These are phyloP conservation scores for Metarhizium sp. DNA, from an alignment of 2,329 filamentous ascomycete genomes.

Conservation along the genomic window DNA sequence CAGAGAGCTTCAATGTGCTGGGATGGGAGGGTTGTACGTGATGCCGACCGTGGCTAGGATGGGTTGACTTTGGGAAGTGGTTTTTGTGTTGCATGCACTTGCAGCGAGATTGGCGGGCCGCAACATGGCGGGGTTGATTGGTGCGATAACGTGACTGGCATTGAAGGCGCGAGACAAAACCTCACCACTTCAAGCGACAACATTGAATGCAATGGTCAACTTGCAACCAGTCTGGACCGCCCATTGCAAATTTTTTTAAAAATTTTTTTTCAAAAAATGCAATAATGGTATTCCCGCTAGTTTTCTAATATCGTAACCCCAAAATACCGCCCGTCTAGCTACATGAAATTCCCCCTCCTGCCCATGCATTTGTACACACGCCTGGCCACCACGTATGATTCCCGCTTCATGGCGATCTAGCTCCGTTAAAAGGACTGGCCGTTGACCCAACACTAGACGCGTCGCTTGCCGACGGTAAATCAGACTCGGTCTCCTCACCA, in stretches of 20 bases:
- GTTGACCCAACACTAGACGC: constrained; percentile 27
- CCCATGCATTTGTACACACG: neutral
- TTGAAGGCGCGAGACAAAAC: neutral
- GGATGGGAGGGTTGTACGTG: constrained; percentile 3
- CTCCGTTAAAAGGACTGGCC: constrained; percentile 15
- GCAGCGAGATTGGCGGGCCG: neutral
- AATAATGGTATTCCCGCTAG: neutral
- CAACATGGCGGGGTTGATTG: neutral
- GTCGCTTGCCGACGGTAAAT: constrained; percentile 27
- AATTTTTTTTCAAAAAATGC: neutral
- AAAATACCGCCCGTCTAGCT: neutral
- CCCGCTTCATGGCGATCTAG: neutral
- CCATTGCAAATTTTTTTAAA: too few species aligned
- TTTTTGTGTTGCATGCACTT: neutral
- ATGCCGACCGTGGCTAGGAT: neutral
- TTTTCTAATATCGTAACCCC: neutral
- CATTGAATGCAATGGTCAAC: too few species aligned
- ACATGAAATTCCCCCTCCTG: neutral
- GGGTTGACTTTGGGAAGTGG: neutral
- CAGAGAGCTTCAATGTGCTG: neutral
- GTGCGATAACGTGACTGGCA: constrained; percentile 8
- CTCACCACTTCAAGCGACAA: too few species aligned
- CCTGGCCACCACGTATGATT: too few species aligned
- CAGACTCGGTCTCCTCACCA: constrained; percentile 22
- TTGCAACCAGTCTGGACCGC: too few species aligned